Conservation (phyloP, 768 basidiomycete genomes). For the Peribolospora baueri region DNA sequence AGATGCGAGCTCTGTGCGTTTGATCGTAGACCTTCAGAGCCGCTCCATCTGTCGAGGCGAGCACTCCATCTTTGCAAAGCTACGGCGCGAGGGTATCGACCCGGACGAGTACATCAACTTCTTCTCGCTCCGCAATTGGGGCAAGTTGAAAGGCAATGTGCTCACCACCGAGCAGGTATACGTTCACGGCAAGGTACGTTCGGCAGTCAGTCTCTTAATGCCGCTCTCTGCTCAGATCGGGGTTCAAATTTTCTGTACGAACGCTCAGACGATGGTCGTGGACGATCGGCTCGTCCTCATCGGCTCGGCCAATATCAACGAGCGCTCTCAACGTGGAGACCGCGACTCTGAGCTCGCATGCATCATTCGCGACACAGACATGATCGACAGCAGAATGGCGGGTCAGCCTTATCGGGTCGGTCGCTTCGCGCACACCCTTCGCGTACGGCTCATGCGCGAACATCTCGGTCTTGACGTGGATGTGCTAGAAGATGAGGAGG, state of each 20-base stretch:
- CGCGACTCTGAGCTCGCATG: conserved; percentile 87
- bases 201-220: not conserved
- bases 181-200: conserved; percentile 51
- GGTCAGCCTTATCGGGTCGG: conserved; percentile 87
- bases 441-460: conserved; percentile 84
- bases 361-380: conserved; percentile 83
- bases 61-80: conserved; percentile 64
- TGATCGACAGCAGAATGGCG: conserved; percentile 86
- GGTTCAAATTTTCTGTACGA: conserved; percentile 10
- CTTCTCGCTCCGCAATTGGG: conserved; percentile 84
- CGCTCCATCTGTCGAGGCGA: conserved; percentile 68
- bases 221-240: not conserved
- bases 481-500: conserved; percentile 47
- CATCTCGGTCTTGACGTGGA: conserved; percentile 92
- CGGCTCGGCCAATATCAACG: conserved; percentile 93
- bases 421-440: conserved; percentile 80
- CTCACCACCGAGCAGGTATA: conserved; percentile 79
- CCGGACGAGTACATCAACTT: conserved; percentile 78
- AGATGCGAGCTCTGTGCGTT: conserved; percentile 78
- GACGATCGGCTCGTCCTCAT: conserved; percentile 88
- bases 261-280: conserved; percentile 38
- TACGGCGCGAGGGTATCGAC: conserved; percentile 68
- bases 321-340: conserved; percentile 82
- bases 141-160: conserved; percentile 54
- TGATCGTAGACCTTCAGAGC: conserved; percentile 89